Evolutionary conservation across 2,329 filamentous ascomycete genomes (phyloP).

Genomic region (Stagonosporopsis vannaccii): DNA sequence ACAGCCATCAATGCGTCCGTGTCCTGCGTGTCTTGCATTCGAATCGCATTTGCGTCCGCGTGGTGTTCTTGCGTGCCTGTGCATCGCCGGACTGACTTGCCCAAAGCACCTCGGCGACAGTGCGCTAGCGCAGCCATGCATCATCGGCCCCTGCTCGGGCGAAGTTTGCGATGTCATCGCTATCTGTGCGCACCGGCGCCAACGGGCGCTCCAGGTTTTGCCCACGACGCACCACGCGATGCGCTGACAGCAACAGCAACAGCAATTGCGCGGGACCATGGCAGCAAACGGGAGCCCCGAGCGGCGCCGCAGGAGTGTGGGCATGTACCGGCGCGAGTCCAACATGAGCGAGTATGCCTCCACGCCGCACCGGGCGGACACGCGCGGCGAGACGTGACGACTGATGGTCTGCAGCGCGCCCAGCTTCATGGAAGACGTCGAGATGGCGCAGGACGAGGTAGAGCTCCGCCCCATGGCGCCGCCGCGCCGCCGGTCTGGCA

Average conservation of each 20-base stretch:
- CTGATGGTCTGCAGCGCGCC: conserved; percentile 41
- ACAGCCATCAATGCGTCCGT: not conserved
- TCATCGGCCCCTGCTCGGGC: conserved; percentile 1
- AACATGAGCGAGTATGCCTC: conserved; percentile 62
- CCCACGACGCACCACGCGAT: conserved; percentile 4
- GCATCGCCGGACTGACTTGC: no score
- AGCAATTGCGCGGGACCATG: conserved; percentile 29
- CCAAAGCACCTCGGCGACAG: not conserved
- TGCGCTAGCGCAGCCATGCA: conserved; percentile 1
- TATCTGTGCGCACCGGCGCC: conserved; percentile 11
- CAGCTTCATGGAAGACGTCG: conserved; percentile 92
- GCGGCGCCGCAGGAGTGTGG: conserved; percentile 43
- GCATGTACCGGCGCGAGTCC: conserved; percentile 70
- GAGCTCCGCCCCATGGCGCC: conserved; percentile 39
- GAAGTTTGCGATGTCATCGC: conserved; percentile 15
- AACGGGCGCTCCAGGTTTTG: conserved; percentile 7
- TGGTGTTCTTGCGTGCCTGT: no score
- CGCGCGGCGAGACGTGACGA: not conserved
- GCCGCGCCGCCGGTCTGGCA: conserved; percentile 24
- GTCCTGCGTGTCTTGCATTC: no score
- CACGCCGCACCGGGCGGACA: not conserved
- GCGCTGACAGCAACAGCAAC: conserved; percentile 4
- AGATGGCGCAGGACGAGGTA: conserved; percentile 97
- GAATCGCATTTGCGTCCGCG: no score
- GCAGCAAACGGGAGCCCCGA: conserved; percentile 46